These are phyloP conservation scores for Pseudocercospora pini-densiflorae DNA, from an alignment of 2,329 filamentous ascomycete species.

Conservation along the genomic window DNA sequence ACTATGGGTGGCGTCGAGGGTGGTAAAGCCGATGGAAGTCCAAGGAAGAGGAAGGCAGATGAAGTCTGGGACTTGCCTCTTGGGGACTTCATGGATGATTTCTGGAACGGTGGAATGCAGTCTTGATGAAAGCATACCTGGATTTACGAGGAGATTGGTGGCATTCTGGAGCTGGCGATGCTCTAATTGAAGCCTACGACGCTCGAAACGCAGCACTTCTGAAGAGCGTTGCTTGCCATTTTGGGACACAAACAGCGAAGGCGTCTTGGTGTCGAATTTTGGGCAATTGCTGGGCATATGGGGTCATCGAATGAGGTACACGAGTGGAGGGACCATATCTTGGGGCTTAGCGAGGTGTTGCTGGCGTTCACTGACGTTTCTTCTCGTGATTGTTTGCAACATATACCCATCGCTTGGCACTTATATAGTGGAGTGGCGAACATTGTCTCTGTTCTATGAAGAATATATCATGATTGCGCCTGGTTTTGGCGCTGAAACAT, in stretches of 20 bases:
- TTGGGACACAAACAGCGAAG: not conserved
- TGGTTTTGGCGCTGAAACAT: not conserved
- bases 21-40: constrained; percentile 11
- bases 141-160: not conserved
- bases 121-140: not conserved
- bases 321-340: not conserved
- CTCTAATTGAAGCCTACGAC: not conserved
- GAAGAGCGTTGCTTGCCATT: not conserved
- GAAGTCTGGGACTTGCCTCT: constrained; percentile 24
- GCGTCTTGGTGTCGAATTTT: not conserved
- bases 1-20: constrained; percentile 19
- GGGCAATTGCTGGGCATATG: not conserved
- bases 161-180: not conserved
- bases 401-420: constrained; percentile 8
- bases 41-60: constrained; percentile 29
- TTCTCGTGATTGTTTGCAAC: not conserved
- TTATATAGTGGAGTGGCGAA: constrained; percentile 7
- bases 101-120: constrained; percentile 3
- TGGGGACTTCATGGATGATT: constrained; percentile 18
- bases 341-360: not conserved
- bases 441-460: not conserved
- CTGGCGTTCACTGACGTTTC: not conserved
- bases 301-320: not conserved
- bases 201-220: not conserved
- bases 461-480: not conserved